A percentile compares a stretch with the other conserved stretches of the same genome.
Conservation (phyloP, 208 protist species). For the Endotrypanum monterogeii region DNA sequence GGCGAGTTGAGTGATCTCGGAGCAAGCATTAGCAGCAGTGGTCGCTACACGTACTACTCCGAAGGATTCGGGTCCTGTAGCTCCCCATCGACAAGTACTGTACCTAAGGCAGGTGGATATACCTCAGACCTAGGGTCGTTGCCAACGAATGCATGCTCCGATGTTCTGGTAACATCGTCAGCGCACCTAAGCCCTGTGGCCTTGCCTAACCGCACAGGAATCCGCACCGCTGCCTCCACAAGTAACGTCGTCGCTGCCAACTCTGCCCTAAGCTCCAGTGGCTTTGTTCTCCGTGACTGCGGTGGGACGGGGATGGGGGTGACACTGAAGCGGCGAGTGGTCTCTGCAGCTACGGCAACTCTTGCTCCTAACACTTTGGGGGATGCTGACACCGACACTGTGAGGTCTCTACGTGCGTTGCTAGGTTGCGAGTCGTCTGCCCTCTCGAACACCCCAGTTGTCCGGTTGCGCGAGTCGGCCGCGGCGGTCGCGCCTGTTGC, state of each 20-base stretch:
- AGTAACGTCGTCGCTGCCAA: neutral
- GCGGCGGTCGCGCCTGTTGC: neutral
- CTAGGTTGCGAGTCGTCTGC: neutral
- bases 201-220: neutral
- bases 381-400: slow-evolving; percentile 2
- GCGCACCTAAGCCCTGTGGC: neutral
- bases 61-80: slow-evolving; percentile 6
- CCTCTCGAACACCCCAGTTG: neutral
- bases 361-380: slow-evolving; percentile 3
- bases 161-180: neutral
- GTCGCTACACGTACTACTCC: slow-evolving; percentile 17
- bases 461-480: neutral
- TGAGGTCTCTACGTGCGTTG: neutral
- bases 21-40: neutral
- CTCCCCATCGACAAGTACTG: neutral
- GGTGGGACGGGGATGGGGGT: neutral
- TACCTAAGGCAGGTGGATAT: neutral
- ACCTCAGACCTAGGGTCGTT: neutral
- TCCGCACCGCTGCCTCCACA: neutral
- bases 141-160: neutral
- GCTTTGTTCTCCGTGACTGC: neutral
- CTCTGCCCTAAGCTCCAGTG: neutral
- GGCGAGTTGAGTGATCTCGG: neutral
- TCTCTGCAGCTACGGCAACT: neutral
- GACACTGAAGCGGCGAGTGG: neutral